Evolutionary conservation across 2,329 filamentous ascomycete species (phyloP), one percentile per base, ranked within the genome.

Genomic region (Fusarium sp.): DNA sequence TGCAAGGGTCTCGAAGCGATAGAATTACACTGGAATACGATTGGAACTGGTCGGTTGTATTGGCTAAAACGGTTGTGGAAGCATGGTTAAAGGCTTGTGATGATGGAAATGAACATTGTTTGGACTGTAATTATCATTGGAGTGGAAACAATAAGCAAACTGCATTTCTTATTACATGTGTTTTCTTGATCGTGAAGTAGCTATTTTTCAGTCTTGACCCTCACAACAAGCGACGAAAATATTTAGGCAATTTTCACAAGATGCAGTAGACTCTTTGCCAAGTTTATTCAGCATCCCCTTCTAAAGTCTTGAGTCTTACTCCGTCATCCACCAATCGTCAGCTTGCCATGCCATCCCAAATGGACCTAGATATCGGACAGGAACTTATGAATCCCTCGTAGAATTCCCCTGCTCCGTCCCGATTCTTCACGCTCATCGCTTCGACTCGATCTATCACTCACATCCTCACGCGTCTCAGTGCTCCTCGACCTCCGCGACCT

Each of bases 31-130:
- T 36, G 6, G 10, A n/a, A 18, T 3, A 38, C 8, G 9, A 38
- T 28, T 32, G 24, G 26, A 10, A 24, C 10, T 47, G 32, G 10
- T 10, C 7, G 39, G 26, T 44, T 53, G n/a, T 44, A n/a, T 50
- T 22, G 20, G 35, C 17, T 26, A 53, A 65, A 69, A 45, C 17
- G 48, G 50, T 3, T 35, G 50, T 35, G 39, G 30, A 41, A 57
- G 6, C 24, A 9, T 28, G 12, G 35, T 28, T 24, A 24, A 26
- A 20, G 45, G 11, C 36, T 32, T 17, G 41, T 42, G 28, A 74
- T 39, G 39, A 75, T 18, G 56, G 47, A 53, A 59, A 59, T 32
- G 64, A 72, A 70, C n/a, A 36, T 54, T 62, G 13, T n/a, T 59
- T 67, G 28, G 45, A 50, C 8, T 70, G 48, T 60, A 60, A 22